These are phyloP conservation scores for Tritrichomonas musculus DNA, from an alignment of 208 protist genomes.

Conservation along the genomic window DNA sequence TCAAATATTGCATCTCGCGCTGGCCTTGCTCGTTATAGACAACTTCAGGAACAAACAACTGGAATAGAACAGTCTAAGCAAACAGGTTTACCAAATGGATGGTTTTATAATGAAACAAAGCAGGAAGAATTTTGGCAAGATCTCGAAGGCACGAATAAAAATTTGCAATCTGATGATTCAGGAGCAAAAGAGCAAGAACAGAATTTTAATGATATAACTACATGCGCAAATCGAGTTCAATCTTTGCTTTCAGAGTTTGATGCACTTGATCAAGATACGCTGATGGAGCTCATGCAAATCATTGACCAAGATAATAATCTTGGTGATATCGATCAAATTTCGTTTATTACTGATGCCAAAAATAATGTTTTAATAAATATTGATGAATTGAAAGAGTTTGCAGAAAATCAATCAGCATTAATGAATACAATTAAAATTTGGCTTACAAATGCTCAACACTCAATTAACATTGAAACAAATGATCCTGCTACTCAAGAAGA, in stretches of 20 bases:
- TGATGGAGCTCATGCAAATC: not conserved
- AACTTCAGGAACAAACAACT: not conserved
- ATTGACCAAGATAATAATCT: not conserved
- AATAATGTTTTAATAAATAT: not conserved
- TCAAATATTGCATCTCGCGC: too few species aligned
- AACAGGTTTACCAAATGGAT: not conserved
- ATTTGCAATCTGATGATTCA: not conserved
- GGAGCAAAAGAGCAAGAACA: not conserved
- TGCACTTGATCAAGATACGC: not conserved
- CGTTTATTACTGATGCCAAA: not conserved
- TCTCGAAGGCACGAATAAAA: not conserved
- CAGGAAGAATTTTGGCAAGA: conserved; percentile 24
- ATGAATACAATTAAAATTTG: not conserved
- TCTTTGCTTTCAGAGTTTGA: not conserved
- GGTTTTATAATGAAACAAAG: conserved; percentile 13
- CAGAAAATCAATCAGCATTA: not conserved
- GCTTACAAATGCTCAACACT: not conserved
- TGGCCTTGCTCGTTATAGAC: too few species aligned
- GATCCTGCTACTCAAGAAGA: not conserved
- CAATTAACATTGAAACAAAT: not conserved
- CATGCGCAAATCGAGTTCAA: not conserved
- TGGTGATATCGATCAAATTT: not conserved
- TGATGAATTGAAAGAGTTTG: not conserved
- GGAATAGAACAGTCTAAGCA: not conserved
- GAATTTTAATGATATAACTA: not conserved